Conservation (phyloP, 2,329 filamentous ascomycete species). For the Periconia sp. region DNA sequence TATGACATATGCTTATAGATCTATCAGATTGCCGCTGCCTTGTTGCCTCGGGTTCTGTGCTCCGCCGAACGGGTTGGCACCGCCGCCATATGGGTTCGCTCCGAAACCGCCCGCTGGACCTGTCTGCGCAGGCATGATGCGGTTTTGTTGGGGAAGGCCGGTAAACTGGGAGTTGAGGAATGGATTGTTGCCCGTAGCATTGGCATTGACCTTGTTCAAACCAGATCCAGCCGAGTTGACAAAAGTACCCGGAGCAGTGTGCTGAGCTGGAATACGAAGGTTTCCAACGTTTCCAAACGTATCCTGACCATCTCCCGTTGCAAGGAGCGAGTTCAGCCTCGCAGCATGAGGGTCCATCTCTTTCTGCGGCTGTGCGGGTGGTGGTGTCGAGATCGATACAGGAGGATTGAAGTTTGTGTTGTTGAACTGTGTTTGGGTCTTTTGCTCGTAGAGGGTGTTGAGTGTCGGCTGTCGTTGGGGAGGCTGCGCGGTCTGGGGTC, state of each 20-base stretch:
- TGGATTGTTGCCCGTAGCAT: constrained; percentile 81
- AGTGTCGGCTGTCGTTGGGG: constrained; percentile 70
- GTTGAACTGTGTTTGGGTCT: constrained; percentile 70
- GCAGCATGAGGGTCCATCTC: constrained; percentile 66
- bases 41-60: constrained; percentile 49
- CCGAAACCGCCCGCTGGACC: constrained; percentile 57
- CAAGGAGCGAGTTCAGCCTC: constrained; percentile 84
- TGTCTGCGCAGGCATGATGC: constrained; percentile 57
- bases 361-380: constrained; percentile 48
- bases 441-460: constrained; percentile 80
- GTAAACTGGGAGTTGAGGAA: constrained; percentile 87
- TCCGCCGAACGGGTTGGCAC: constrained; percentile 62
- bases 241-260: constrained; percentile 94
- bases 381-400: constrained; percentile 52
- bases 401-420: constrained; percentile 58
- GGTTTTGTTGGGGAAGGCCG: constrained; percentile 61
- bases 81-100: constrained; percentile 49
- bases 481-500: constrained; percentile 65
- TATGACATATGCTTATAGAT: constrained; percentile 52
- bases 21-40: constrained; percentile 65
- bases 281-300: constrained; percentile 98
- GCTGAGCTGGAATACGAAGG: constrained; percentile 91
- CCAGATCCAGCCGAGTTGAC: constrained; percentile 92
- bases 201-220: constrained; percentile 71
- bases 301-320: constrained; percentile 89